Base-by-base conservation (phyloP, 768 basidiomycete genomes). In the Hygrocybe coccinea region DNA sequence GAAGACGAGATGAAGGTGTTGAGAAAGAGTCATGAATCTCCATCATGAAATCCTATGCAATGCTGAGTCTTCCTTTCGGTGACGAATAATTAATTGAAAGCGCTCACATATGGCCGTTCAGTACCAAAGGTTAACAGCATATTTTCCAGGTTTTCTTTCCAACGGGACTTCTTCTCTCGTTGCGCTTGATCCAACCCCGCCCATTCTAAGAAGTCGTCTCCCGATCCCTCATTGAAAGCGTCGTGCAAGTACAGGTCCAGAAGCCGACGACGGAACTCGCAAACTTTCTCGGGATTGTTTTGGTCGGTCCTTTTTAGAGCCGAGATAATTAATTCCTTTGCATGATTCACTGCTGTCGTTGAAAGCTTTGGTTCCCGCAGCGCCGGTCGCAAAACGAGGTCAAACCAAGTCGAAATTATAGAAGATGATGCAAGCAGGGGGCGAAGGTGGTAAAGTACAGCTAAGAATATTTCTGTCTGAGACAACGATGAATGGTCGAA, bases 111-210 rank as follows among this genome's bases (percentile, higher is more conserved):
- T 21, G 88, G 87, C 54, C 76, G 69, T 60, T 81, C 76, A 55
- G 82, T 65, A 46, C 84, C 89, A 64, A 82, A 86, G 51, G 73
- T 78, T 38, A 89, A 74, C 39, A 92, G 74, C 17, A 88, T 78
- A 61, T 88, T 85, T 65, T 91, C 88, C 57, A 93, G 72, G 65
- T 89, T 93, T 25, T 72, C 69, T 69, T 90, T 91, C 90, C 90
- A 93, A 24, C 79, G 73, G 12, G 76, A 74, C 60, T 79, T 76
- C 63, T 76, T 78, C 53, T 80, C 79, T 50, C 84, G 78, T 62
- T 89, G 80, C 21, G 77, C 79, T 59, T 77, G 75, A 62, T 85
- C 81, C 53, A 90, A 70, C 41, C 78, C 80, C 12, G 84, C 84
- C 82, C 85, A 86, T 62, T 91, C 90, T 35, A 92, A 65, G 29